phyloP scores from a whole-genome alignment of 2,329 filamentous ascomycete genomes.

The Colletotrichum neosansevieriae region DNA sequence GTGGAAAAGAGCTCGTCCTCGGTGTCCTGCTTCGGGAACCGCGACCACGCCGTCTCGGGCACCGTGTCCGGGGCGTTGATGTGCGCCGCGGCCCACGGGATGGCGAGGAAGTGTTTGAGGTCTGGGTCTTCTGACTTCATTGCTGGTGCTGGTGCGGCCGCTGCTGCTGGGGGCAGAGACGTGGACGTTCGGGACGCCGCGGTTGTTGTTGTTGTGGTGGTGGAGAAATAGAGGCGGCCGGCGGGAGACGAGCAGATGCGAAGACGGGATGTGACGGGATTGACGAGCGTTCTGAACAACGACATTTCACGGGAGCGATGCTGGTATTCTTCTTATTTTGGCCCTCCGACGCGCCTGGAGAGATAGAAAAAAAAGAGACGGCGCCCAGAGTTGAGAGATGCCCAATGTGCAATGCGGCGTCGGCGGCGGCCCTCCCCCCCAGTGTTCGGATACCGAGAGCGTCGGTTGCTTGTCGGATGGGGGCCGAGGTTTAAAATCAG shows the following conservation, averaged over 20 bases:
- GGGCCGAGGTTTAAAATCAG: constrained; percentile 11
- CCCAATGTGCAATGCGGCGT: neutral
- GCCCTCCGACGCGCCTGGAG: too few species aligned
- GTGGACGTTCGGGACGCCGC: neutral
- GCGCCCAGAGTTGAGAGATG: too few species aligned
- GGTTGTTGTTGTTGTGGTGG: neutral
- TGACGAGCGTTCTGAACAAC: neutral
- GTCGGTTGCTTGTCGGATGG: constrained; percentile 4
- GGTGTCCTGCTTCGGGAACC: constrained; percentile 46
- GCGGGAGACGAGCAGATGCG: too few species aligned
- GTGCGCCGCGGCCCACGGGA: constrained; percentile 53
- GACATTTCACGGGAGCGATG: neutral
- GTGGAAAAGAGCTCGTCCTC: constrained; percentile 51
- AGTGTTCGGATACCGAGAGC: neutral
- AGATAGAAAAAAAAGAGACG: too few species aligned
- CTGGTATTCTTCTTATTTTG: too few species aligned
- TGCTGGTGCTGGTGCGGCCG: neutral
- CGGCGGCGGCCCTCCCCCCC: neutral
- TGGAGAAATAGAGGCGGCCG: neutral
- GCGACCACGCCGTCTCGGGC: constrained; percentile 49
- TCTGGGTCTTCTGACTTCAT: constrained; percentile 37
- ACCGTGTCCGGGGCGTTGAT: constrained; percentile 46
- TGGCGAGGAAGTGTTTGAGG: constrained; percentile 49
- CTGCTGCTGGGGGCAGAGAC: too few species aligned
- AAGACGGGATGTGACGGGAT: neutral